Percentiles rank a stretch among this genome's conserved stretches.
These are phyloP conservation scores for Castanea sativa DNA, from an alignment of 306 rosid genomes.

Conservation along the genomic window DNA sequence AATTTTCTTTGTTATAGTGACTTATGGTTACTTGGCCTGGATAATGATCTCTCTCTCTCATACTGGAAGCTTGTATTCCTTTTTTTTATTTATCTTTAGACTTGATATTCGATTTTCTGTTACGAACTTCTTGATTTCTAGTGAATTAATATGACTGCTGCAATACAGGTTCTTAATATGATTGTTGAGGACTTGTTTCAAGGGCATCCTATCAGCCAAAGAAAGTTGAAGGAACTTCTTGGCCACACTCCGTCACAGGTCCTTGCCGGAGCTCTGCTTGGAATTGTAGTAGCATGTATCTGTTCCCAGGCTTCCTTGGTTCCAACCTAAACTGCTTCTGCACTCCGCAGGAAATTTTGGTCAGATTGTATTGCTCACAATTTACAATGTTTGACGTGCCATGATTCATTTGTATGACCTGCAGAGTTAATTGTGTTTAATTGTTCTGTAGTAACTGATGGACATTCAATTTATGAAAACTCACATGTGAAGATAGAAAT, in stretches of 20 bases:
- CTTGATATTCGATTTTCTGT: background rate
- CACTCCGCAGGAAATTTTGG: background rate
- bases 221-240: constrained; percentile 87
- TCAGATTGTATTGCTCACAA: background rate
- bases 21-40: background rate
- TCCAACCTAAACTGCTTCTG: constrained; percentile 17
- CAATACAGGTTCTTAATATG: constrained; percentile 79
- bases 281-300: constrained; percentile 60
- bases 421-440: background rate
- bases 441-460: background rate
- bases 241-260: constrained; percentile 95
- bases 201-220: constrained; percentile 89
- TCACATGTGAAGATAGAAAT: background rate
- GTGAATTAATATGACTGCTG: background rate
- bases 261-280: constrained; percentile 80
- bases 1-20: background rate
- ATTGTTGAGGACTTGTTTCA: constrained; percentile 80
- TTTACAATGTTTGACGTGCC: background rate
- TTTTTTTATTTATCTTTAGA: no score
- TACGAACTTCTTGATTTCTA: background rate
- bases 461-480: background rate
- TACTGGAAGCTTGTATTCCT: no score
- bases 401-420: background rate
- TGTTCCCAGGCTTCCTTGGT: constrained; percentile 61
- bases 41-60: background rate